Base-by-base conservation (phyloP, 495 filamentous ascomycete species). In the Hyaloscypha finlandica region DNA sequence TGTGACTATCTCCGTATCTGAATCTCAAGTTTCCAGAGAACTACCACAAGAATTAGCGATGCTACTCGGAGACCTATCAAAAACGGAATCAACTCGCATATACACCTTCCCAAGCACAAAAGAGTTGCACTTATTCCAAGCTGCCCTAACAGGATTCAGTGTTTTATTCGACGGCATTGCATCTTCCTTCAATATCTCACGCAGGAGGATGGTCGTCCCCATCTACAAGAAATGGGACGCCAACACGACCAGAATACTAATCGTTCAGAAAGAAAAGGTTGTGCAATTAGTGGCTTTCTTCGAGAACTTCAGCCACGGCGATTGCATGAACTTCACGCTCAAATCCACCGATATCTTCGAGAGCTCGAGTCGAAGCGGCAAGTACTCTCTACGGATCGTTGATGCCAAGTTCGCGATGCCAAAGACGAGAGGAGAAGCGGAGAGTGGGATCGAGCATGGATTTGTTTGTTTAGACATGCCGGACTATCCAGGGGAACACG, bases 171-270 rank as follows among this genome's bases (percentile, higher is more conserved):
- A 96, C 71, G 87, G 88, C 42, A 77, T 89, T 53, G 92, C 90
- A 11, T 79, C 85, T 0, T 88, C 84, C 4, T 92, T 96, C 71
- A 85, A 88, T 65, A 95, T 96, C 64, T 88, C 92, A 3, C 90
- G 92, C n/a, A 85, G 91, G 53, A 85, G 91, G 65, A 92, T 90
- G 85, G 89, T 95, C 29, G 90, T 94, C n/a, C 92, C 91, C 0
- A 92, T 94, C 59, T 88, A 93, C 77, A 96, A 96, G 79, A 93
- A 91, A 74, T 94, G 92, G 91, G 91, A 94, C 71, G 90, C 92
- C 2, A 85, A 80, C 12, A 78, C 80, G 37, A 89, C 90, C 14
- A 86, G 93, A 19, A 78, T 97, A 29, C 93, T 96, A 75, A 79
- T 97, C 45, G 85, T 97, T 29, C 81, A 85, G 63, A 89, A 89